phyloP scores from a whole-genome alignment of 805 yeast genomes.

The Saccharomycopsis babjevae region DNA sequence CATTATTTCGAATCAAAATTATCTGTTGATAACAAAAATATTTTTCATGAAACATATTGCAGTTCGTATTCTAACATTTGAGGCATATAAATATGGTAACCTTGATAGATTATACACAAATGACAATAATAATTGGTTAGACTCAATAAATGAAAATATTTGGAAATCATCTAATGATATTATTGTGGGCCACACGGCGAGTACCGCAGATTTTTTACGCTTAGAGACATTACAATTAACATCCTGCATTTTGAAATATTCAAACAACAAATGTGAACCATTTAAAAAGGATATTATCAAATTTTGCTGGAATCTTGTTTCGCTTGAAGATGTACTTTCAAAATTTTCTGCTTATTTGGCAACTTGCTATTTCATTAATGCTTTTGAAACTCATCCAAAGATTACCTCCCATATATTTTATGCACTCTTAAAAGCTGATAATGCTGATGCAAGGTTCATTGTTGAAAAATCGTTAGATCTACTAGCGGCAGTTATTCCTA shows the following conservation, averaged over 20 bases:
- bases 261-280: constrained; percentile 50
- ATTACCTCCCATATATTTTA: constrained; percentile 88
- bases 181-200: constrained; percentile 45
- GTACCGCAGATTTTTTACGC: constrained; percentile 62
- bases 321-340: constrained; percentile 76
- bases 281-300: constrained; percentile 76
- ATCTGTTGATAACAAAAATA: constrained; percentile 42
- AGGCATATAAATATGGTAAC: constrained; percentile 40
- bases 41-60: constrained; percentile 54
- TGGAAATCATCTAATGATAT: constrained; percentile 62
- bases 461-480: constrained; percentile 82
- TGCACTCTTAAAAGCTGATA: constrained; percentile 76
- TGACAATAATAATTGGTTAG: constrained; percentile 43
- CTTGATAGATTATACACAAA: constrained; percentile 36
- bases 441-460: constrained; percentile 70
- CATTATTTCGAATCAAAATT: constrained; percentile 36
- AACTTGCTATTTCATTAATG: constrained; percentile 75
- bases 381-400: constrained; percentile 80
- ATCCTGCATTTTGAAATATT: constrained; percentile 60
- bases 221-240: constrained; percentile 76
- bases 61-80: constrained; percentile 55
- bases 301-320: constrained; percentile 89
- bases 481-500: constrained; percentile 77
- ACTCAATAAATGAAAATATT: constrained; percentile 46
- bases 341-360: constrained; percentile 91